Percentiles rank a stretch among this genome's conserved stretches.
These are phyloP conservation scores for Penicillium sp. DNA, from an alignment of 2,329 filamentous ascomycete species.

Conservation along the genomic window DNA sequence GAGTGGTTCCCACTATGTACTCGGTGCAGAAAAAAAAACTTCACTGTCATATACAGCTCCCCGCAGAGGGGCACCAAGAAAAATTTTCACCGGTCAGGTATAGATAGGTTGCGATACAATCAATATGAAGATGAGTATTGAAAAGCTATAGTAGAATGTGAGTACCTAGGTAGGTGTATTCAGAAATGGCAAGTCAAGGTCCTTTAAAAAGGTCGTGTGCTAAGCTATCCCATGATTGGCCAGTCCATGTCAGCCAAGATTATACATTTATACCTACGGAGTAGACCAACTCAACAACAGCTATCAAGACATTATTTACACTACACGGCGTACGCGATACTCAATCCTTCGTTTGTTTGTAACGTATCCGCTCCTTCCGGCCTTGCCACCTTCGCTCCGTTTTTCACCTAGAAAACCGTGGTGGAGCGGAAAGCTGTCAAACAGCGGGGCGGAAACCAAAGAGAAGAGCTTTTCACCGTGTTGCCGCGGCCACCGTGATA, in stretches of 20 bases:
- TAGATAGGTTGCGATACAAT: background rate
- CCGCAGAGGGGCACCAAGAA: slow-evolving; percentile 22
- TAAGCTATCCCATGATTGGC: too few relatives aligned
- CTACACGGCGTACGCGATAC: too few relatives aligned
- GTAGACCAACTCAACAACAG: too few relatives aligned
- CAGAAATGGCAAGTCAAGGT: too few relatives aligned
- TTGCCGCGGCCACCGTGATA: background rate
- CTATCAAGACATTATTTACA: too few relatives aligned
- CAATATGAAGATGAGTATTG: too few relatives aligned
- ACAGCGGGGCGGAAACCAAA: slow-evolving; percentile 13
- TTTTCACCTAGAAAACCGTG: slow-evolving; percentile 13
- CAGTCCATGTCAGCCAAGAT: too few relatives aligned
- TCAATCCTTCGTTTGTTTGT: slow-evolving; percentile 5
- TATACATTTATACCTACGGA: too few relatives aligned
- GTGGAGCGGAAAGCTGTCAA: slow-evolving; percentile 18
- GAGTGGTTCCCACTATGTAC: slow-evolving; percentile 16
- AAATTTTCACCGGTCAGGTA: slow-evolving; percentile 8
- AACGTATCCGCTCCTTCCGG: slow-evolving; percentile 20
- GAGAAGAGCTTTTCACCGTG: slow-evolving; percentile 1
- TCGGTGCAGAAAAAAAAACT: slow-evolving; percentile 16
- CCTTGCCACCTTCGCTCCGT: slow-evolving; percentile 10
- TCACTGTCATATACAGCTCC: slow-evolving; percentile 11
- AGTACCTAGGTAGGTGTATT: too few relatives aligned
- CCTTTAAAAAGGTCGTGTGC: too few relatives aligned
- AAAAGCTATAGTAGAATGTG: too few relatives aligned